phyloP scores from a whole-genome alignment of 441 rosid genomes.

The Gossypium lobatum region DNA sequence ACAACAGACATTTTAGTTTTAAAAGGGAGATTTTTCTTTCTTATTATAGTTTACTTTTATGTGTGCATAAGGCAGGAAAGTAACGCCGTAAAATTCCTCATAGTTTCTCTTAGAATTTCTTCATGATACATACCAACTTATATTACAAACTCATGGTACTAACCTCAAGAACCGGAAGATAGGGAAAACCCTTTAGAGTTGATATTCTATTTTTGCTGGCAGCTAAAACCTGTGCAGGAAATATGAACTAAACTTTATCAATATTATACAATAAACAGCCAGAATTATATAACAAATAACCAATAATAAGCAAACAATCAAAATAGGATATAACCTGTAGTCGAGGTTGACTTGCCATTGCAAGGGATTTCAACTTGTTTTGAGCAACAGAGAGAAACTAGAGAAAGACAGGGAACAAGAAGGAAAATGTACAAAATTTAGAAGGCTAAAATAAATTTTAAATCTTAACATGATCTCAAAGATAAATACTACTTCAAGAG shows the following conservation, averaged over 20 bases:
- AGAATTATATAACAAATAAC: constrained; percentile 10
- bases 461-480: constrained; percentile 12
- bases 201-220: constrained; percentile 95
- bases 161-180: constrained; percentile 93
- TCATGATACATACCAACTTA: not conserved
- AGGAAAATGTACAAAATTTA: not conserved
- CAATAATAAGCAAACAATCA: constrained; percentile 10
- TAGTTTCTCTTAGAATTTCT: no score
- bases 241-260: constrained; percentile 11
- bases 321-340: constrained; percentile 63
- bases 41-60: no score
- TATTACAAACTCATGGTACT: constrained; percentile 1
- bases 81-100: no score
- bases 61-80: no score
- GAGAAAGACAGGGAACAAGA: constrained; percentile 10
- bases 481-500: constrained; percentile 14
- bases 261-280: not conserved
- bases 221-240: constrained; percentile 72
- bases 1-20: no score
- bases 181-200: constrained; percentile 87
- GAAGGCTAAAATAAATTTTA: constrained; percentile 1
- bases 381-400: constrained; percentile 99
- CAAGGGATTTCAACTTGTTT: constrained; percentile 88
- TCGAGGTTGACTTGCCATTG: constrained; percentile 99
- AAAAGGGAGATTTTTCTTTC: no score